phyloP scores from a whole-genome alignment of 768 basidiomycete genomes.

The Russula vinacea region DNA sequence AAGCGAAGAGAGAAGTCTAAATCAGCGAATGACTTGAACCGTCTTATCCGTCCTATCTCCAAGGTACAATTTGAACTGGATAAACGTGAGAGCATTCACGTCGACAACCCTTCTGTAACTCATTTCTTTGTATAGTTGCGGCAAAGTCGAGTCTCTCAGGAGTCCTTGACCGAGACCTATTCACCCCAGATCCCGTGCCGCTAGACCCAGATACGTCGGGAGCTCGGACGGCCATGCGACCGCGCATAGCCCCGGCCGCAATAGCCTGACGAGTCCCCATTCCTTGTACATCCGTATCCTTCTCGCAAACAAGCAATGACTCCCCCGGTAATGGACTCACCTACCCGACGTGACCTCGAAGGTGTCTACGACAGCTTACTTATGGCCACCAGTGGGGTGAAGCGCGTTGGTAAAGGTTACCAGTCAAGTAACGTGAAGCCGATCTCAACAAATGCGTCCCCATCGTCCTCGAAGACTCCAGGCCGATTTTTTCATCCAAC shows the following conservation, averaged over 20 bases:
- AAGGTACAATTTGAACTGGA: conserved; percentile 63
- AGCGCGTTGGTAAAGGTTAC: conserved; percentile 75
- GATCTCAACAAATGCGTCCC: conserved; percentile 31
- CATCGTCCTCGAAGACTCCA: conserved; percentile 32
- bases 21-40: conserved; percentile 61
- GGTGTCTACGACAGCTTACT: conserved; percentile 79
- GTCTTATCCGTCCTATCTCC: conserved; percentile 64
- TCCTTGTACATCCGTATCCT: conserved; percentile 64
- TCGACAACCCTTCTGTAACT: neutral
- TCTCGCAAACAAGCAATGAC: conserved; percentile 41
- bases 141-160: conserved; percentile 29
- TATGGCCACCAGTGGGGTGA: conserved; percentile 78
- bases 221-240: conserved; percentile 28
- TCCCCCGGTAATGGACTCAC: conserved; percentile 46
- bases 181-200: conserved; percentile 52
- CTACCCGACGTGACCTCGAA: conserved; percentile 60
- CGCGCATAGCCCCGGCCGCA: conserved; percentile 35
- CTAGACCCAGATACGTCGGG: conserved; percentile 42
- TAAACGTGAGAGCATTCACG: conserved; percentile 46
- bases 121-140: conserved; percentile 25
- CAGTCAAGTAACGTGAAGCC: conserved; percentile 63
- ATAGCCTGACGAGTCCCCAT: conserved; percentile 62
- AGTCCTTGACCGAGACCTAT: conserved; percentile 59
- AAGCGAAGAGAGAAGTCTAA: conserved; percentile 64
- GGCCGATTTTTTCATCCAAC: conserved; percentile 44